Conservation (phyloP, 768 basidiomycete species). For the Cyclocybe cylindracea region DNA sequence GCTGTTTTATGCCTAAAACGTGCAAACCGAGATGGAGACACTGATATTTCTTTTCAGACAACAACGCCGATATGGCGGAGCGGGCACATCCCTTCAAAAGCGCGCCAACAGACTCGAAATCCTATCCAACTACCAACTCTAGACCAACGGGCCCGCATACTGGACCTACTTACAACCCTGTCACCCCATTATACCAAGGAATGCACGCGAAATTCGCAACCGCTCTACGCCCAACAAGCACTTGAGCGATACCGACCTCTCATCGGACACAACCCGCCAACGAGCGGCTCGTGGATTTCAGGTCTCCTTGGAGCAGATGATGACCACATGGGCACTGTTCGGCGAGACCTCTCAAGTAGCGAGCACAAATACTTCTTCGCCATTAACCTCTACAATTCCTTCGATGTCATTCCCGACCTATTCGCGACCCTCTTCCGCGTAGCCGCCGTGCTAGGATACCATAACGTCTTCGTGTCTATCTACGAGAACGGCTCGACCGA, state of each 20-base stretch:
- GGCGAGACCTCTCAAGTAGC: constrained; percentile 41
- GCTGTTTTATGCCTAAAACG: neutral
- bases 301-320: constrained; percentile 44
- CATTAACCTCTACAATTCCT: constrained; percentile 99
- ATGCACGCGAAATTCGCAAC: constrained; percentile 84
- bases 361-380: constrained; percentile 99
- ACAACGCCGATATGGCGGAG: constrained; percentile 54
- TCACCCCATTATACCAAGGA: constrained; percentile 92
- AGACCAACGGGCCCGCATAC: constrained; percentile 82
- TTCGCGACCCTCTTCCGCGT: constrained; percentile 96
- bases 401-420: constrained; percentile 96
- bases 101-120: constrained; percentile 56
- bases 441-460: constrained; percentile 89
- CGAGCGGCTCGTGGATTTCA: constrained; percentile 61
- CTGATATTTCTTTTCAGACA: constrained; percentile 18
- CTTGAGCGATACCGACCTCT: constrained; percentile 83
- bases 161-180: constrained; percentile 84
- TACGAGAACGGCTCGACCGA: constrained; percentile 99
- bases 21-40: neutral
- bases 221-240: constrained; percentile 83
- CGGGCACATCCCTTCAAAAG: constrained; percentile 49
- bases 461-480: constrained; percentile 97
- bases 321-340: constrained; percentile 38
- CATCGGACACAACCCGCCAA: constrained; percentile 71
- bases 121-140: constrained; percentile 75